Evolutionary conservation across 495 filamentous ascomycete genomes (phyloP).

Genomic region (Penicillium lagena): DNA sequence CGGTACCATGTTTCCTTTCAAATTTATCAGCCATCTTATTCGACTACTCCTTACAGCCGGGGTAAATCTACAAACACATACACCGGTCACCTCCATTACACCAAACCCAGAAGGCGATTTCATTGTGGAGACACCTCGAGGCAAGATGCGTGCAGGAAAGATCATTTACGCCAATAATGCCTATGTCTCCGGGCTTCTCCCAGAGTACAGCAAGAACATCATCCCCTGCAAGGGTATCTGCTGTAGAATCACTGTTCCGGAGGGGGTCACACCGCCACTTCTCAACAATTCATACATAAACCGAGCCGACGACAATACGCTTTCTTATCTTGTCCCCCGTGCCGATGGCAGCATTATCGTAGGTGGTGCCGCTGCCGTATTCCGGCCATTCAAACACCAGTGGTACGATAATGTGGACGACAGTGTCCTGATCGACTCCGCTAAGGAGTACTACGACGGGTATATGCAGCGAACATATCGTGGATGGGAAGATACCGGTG

Average conservation of each 20-base stretch:
- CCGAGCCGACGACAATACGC: constrained; percentile 16
- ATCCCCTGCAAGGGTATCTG: constrained; percentile 51
- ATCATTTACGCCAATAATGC: constrained; percentile 70
- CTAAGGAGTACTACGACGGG: constrained; percentile 48
- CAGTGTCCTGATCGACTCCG: constrained; percentile 49
- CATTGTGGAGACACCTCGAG: constrained; percentile 47
- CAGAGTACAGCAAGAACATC: constrained; percentile 51
- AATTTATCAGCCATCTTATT: constrained; percentile 55
- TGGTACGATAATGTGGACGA: constrained; percentile 50
- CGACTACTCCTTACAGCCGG: constrained; percentile 44
- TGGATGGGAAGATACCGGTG: constrained; percentile 39
- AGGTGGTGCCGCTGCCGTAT: constrained; percentile 45
- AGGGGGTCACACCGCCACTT: constrained; percentile 42
- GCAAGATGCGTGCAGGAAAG: constrained; percentile 43
- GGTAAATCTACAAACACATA: constrained; percentile 57
- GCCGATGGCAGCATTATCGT: constrained; percentile 70
- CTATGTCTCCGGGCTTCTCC: constrained; percentile 55
- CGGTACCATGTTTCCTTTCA: constrained; percentile 60
- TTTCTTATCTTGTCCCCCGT: constrained; percentile 57
- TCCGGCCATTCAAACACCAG: constrained; percentile 48
- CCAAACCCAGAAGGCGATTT: constrained; percentile 27
- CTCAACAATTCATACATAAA: constrained; percentile 29
- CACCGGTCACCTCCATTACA: constrained; percentile 40
- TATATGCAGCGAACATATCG: constrained; percentile 42
- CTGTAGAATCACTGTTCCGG: constrained; percentile 58